phyloP scores from a whole-genome alignment of 768 basidiomycete species.

The Hygrophoropsis aurantiaca region DNA sequence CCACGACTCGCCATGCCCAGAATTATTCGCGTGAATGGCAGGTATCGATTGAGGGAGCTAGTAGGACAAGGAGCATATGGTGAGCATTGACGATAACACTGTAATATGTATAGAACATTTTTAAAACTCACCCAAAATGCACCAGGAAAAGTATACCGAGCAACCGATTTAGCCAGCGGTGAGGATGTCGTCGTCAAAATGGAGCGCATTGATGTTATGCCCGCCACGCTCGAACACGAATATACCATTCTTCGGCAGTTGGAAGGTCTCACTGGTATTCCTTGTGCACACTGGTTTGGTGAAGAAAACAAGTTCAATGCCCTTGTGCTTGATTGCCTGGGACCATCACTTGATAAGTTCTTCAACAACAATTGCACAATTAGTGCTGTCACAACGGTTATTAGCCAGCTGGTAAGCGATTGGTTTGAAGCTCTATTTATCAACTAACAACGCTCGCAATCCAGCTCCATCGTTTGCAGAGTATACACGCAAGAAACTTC shows the following conservation, averaged over 20 bases:
- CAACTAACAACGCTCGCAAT: neutral
- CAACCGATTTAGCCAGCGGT: neutral
- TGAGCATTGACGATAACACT: neutral
- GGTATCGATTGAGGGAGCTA: neutral
- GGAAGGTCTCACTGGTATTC: neutral
- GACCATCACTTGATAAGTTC: neutral
- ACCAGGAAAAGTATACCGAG: neutral
- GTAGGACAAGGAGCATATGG: neutral
- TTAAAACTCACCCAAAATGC: neutral
- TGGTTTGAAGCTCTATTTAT: neutral
- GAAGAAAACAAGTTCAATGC: neutral
- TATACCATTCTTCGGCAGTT: neutral
- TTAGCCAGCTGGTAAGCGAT: neutral
- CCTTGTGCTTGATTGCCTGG: neutral
- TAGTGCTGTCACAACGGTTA: neutral
- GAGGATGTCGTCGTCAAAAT: neutral
- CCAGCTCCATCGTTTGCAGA: neutral
- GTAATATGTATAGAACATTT: neutral
- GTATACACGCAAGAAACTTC: neutral
- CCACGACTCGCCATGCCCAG: no score
- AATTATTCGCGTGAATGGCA: neutral
- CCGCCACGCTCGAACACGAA: neutral
- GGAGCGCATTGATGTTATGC: neutral
- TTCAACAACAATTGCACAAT: neutral
- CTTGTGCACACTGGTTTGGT: neutral